These are phyloP conservation scores for Zygnema cylindricum DNA, from an alignment of 139 green algal species.

Conservation along the genomic window DNA sequence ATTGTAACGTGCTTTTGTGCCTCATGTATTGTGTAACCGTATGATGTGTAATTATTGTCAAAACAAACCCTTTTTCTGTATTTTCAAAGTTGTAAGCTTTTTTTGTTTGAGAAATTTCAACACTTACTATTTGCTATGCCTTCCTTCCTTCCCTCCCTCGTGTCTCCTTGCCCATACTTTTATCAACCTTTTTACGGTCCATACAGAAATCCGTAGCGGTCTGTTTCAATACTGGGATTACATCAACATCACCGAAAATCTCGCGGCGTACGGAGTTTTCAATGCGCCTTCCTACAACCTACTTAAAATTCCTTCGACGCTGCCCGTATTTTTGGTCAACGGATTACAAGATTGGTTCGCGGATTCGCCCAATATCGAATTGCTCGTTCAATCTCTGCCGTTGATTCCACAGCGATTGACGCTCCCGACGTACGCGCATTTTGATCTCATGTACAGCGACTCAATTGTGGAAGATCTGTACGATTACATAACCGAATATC, in stretches of 20 bases:
- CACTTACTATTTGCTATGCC: too few species aligned
- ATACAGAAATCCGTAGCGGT: not conserved
- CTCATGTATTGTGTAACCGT: too few species aligned
- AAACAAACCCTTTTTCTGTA: too few species aligned
- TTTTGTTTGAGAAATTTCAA: too few species aligned
- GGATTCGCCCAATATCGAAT: not conserved
- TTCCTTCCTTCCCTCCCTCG: too few species aligned
- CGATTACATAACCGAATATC: not conserved
- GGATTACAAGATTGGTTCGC: slow-evolving; percentile 10
- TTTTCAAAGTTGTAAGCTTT: too few species aligned
- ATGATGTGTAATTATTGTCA: too few species aligned
- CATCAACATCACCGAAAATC: not conserved
- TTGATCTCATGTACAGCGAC: slow-evolving; percentile 26
- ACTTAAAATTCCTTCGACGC: not conserved
- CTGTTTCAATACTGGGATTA: not conserved
- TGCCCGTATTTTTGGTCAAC: not conserved
- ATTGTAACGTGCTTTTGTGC: too few species aligned
- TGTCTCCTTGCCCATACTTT: too few species aligned
- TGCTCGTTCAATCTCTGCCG: not conserved
- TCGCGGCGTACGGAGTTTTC: not conserved
- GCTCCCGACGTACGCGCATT: not conserved
- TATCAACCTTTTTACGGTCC: too few species aligned
- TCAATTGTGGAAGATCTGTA: not conserved
- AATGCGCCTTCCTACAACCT: not conserved
- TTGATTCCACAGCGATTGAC: not conserved